Evolutionary conservation across 768 basidiomycete genomes (phyloP).

Genomic region (Punctularia strigosozonata): DNA sequence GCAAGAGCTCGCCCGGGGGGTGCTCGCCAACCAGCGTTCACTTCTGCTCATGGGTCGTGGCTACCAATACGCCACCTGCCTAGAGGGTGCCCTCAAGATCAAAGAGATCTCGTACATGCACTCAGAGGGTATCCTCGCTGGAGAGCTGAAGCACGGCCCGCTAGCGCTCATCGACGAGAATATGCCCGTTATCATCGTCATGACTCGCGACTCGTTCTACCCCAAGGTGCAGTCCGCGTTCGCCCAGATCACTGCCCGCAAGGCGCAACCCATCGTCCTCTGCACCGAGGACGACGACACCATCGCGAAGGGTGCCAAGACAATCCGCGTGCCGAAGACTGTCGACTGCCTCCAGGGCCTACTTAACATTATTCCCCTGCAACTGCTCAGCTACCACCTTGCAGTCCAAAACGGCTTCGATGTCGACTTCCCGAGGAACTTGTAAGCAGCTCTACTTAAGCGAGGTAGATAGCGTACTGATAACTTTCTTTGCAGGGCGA

Average conservation of each 20-base stretch:
- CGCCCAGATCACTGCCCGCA: conserved; percentile 93
- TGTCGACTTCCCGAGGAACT: conserved; percentile 96
- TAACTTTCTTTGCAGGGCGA: conserved; percentile 35
- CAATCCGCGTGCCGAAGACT: conserved; percentile 90
- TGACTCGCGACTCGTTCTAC: conserved; percentile 97
- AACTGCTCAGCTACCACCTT: conserved; percentile 91
- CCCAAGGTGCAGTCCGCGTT: conserved; percentile 97
- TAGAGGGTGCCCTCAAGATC: conserved; percentile 98
- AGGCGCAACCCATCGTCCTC: conserved; percentile 89
- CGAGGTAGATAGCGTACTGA: conserved; percentile 5
- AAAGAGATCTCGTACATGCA: conserved; percentile 98
- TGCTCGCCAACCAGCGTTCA: conserved; percentile 68
- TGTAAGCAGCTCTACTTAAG: conserved; percentile 40
- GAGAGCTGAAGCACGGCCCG: conserved; percentile 98
- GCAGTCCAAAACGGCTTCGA: conserved; percentile 94
- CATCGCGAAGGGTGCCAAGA: conserved; percentile 64
- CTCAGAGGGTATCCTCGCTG: conserved; percentile 86
- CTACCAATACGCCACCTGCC: conserved; percentile 96
- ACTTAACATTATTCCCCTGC: conserved; percentile 93
- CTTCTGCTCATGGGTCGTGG: conserved; percentile 95
- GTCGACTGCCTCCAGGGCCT: conserved; percentile 92
- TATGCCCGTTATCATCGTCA: conserved; percentile 97
- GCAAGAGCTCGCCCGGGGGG: conserved; percentile 75
- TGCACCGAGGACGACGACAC: conserved; percentile 88
- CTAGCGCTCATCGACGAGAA: conserved; percentile 97